Evolutionary conservation across 371 early-diverging fungal species (phyloP).

Genomic region (Apophysomyces trapeziformis): DNA sequence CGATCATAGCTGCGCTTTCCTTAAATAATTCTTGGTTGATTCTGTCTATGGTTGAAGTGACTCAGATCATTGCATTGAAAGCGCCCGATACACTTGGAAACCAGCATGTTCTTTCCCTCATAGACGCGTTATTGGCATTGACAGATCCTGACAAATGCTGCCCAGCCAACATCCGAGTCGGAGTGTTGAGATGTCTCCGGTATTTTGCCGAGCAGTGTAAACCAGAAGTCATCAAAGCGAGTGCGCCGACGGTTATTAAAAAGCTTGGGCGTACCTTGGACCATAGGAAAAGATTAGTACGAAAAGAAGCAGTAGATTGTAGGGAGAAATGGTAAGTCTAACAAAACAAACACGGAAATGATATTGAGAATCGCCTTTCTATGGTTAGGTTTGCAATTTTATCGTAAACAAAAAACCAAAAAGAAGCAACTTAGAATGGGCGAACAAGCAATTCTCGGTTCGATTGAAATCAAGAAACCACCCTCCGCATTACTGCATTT

Average conservation of each 20-base stretch:
- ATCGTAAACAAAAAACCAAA: neutral
- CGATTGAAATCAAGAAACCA: too few species aligned
- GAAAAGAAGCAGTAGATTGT: slow-evolving; percentile 7
- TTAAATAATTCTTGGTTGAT: slow-evolving; percentile 24
- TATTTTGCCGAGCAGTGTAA: slow-evolving; percentile 44
- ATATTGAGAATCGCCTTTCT: neutral
- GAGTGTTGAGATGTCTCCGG: slow-evolving; percentile 68
- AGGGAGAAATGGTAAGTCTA: slow-evolving; percentile 5
- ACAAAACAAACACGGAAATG: slow-evolving; percentile 2
- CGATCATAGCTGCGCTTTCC: slow-evolving; percentile 33
- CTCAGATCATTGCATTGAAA: slow-evolving; percentile 25
- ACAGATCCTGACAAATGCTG: slow-evolving; percentile 14
- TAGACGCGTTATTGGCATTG: slow-evolving; percentile 30
- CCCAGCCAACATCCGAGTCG: slow-evolving; percentile 45
- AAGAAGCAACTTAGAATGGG: too few species aligned
- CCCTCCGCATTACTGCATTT: too few species aligned
- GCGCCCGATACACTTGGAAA: slow-evolving; percentile 18
- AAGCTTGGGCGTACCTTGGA: neutral
- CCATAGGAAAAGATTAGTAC: neutral
- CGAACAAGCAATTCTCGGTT: too few species aligned
- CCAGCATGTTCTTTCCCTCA: slow-evolving; percentile 26
- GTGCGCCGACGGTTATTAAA: neutral
- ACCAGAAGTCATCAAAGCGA: neutral
- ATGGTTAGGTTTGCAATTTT: slow-evolving; percentile 1
- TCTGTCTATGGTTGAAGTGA: slow-evolving; percentile 25